Evolutionary conservation across 257 asterid genomes (phyloP), one percentile per base, ranked within the genome.

Genomic region (Rehmannia glutinosa): DNA sequence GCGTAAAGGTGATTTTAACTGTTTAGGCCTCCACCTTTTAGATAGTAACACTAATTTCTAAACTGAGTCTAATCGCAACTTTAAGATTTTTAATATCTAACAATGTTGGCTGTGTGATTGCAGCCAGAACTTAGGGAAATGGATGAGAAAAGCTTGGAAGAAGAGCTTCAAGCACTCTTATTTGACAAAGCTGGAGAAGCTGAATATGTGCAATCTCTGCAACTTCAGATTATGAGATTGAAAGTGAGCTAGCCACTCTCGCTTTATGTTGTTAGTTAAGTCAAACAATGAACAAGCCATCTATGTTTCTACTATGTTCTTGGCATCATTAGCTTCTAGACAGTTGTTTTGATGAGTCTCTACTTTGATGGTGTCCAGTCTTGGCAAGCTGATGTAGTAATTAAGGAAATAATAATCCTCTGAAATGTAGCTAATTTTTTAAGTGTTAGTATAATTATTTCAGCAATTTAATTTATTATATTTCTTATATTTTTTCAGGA

Each of bases 181-280:
- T 85, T 86, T 41, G 95, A 87, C 77, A 92, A 86, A 78, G 78
- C 74, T 73, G 91, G 87, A 84, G 91, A 84, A 81, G 75, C 82
- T 24, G 88, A 83, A 81, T 87, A 78, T 71, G 72, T 84, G 82
- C 84, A 87, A 55, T 84, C 98, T 54, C 80, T 90, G 74, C 87
- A 83, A 72, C 84, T 73, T 73, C 93, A 90, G 86, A 84, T 86
- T 49, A 74, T 38, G 76, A 82, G 78, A 80, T 39, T 92, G 67
- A 83, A 86, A 84, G 97, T 92, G 57, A 79, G 84, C 71, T 41
- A 4, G 30, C 47, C 17, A 65, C 49, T 54, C 61, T 25, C 39
- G 13, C 47, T 52, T 56, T 72, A 60, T 39, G 35, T 58, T 49
- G 50, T 60, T 67, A 16, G 8, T 69, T 46, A 57, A 41, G 42